Evolutionary conservation across 148 eudicot species (phyloP).

Genomic region (Talinum fruticosum): DNA sequence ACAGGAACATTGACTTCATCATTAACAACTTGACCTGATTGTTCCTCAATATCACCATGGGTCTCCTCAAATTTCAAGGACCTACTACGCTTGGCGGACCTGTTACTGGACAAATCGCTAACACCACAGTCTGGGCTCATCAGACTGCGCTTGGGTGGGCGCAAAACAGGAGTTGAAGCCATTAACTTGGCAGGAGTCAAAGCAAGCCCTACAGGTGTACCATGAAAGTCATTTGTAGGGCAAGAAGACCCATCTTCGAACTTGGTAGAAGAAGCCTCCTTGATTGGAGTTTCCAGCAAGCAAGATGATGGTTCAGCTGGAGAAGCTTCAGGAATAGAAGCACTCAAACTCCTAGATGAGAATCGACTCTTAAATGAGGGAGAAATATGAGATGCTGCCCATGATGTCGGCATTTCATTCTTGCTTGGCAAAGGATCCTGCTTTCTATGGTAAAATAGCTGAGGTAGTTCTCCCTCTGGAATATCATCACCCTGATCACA

Average conservation of each 20-base stretch:
- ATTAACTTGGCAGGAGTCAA: slow-evolving; percentile 53
- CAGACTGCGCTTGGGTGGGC: slow-evolving; percentile 48
- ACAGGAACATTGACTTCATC: slow-evolving; percentile 27
- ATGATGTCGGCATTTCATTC: slow-evolving; percentile 17
- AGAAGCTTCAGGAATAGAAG: slow-evolving; percentile 17
- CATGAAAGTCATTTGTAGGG: neutral
- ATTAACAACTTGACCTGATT: neutral
- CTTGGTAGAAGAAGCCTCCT: slow-evolving; percentile 23
- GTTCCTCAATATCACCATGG: slow-evolving; percentile 17
- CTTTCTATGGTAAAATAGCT: slow-evolving; percentile 44
- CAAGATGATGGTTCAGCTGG: slow-evolving; percentile 14
- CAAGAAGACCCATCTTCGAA: slow-evolving; percentile 3
- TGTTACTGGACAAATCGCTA: slow-evolving; percentile 31
- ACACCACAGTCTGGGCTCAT: slow-evolving; percentile 56
- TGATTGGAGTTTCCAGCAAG: slow-evolving; percentile 40
- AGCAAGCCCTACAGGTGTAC: slow-evolving; percentile 20
- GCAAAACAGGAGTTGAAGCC: slow-evolving; percentile 60
- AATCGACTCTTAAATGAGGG: slow-evolving; percentile 52
- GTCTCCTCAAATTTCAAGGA: slow-evolving; percentile 55
- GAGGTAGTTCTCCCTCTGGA: slow-evolving; percentile 68
- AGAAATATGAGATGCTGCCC: slow-evolving; percentile 52
- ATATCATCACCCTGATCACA: slow-evolving; percentile 58
- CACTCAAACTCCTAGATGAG: slow-evolving; percentile 27
- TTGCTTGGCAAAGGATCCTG: slow-evolving; percentile 24
- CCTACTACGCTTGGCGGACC: slow-evolving; percentile 29